These are phyloP conservation scores for Curvularia hawaiiensis DNA, from an alignment of 2,329 filamentous ascomycete species.

Conservation along the genomic window DNA sequence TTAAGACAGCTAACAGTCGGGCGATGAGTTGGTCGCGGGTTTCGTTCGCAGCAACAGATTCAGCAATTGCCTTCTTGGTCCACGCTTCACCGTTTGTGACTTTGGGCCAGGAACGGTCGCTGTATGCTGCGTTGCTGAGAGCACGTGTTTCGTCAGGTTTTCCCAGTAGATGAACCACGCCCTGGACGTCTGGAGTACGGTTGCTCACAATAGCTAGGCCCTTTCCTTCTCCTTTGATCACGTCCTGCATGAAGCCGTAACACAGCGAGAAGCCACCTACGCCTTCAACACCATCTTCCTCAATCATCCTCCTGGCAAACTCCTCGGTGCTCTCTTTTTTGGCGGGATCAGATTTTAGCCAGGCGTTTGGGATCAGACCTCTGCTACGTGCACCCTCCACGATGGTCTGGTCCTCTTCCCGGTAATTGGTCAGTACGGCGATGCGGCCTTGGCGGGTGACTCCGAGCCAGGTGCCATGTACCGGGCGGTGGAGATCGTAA, in stretches of 20 bases:
- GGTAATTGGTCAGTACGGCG: constrained; percentile 68
- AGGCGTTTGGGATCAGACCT: constrained; percentile 65
- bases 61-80: constrained; percentile 56
- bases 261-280: constrained; percentile 68
- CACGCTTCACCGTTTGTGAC: constrained; percentile 62
- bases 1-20: constrained; percentile 59
- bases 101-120: constrained; percentile 66
- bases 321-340: constrained; percentile 51
- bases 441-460: constrained; percentile 65
- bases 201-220: constrained; percentile 65
- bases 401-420: constrained; percentile 55
- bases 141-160: constrained; percentile 59
- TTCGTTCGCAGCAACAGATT: constrained; percentile 51
- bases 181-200: constrained; percentile 58
- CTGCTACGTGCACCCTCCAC: constrained; percentile 57
- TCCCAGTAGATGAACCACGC: constrained; percentile 58
- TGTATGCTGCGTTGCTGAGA: constrained; percentile 66
- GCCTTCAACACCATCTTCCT: constrained; percentile 59
- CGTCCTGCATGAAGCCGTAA: constrained; percentile 60
- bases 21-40: constrained; percentile 57
- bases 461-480: constrained; percentile 68
- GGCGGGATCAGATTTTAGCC: constrained; percentile 53
- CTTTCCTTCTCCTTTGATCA: constrained; percentile 29
- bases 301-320: constrained; percentile 61
- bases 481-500: constrained; percentile 64